Conservation (phyloP, 1,284 basidiomycete genomes). For the Schizophyllum amplum region DNA sequence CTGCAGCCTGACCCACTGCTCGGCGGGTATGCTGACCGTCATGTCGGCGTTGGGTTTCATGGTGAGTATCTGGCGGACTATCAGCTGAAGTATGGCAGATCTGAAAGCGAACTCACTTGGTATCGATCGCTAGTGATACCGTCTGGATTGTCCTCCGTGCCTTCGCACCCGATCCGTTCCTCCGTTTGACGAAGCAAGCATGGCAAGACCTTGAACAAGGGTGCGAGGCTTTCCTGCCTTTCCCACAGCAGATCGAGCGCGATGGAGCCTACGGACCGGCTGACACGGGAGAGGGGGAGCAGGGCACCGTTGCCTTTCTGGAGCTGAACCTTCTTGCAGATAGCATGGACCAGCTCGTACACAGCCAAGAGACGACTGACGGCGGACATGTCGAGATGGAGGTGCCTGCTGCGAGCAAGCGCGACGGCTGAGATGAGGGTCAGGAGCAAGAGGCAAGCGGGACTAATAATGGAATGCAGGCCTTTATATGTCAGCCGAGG, state of each 20-base stretch:
- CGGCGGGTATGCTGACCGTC: not conserved
- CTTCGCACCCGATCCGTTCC: not conserved
- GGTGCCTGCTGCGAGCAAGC: too few species aligned
- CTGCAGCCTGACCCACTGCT: not conserved
- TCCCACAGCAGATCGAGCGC: not conserved
- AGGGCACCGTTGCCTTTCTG: not conserved
- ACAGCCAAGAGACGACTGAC: too few species aligned
- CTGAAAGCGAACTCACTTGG: not conserved
- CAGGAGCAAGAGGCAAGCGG: too few species aligned
- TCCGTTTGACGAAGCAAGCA: not conserved
- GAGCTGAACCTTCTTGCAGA: not conserved
- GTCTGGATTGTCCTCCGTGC: not conserved
- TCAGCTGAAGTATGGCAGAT: too few species aligned
- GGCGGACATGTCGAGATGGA: too few species aligned
- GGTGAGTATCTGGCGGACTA: not conserved
- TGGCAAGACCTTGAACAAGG: not conserved
- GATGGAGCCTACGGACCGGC: not conserved
- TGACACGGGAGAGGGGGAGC: not conserved
- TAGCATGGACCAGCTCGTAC: not conserved
- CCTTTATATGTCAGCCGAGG: too few species aligned
- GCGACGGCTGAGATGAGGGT: too few species aligned
- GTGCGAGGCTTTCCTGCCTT: not conserved
- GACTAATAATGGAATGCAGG: too few species aligned
- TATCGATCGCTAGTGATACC: not conserved
- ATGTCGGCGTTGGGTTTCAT: not conserved